These are phyloP conservation scores for Leccinum arenicola DNA, from an alignment of 768 basidiomycete species.

Conservation along the genomic window DNA sequence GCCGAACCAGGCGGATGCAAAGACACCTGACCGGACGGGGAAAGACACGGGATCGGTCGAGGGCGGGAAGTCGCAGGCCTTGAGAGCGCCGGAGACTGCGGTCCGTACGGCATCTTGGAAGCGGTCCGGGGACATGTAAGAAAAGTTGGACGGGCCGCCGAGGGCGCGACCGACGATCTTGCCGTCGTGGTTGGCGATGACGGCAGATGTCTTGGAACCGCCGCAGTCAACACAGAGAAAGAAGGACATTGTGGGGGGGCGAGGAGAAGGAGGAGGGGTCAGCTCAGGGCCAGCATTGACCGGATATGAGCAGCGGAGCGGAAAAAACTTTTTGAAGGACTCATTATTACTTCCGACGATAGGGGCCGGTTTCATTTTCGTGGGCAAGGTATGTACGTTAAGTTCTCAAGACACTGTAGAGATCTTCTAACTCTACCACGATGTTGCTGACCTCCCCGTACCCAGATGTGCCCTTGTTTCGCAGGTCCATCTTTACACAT, in stretches of 20 bases:
- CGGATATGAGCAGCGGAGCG: not conserved
- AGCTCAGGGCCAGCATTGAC: not conserved
- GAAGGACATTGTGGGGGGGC: constrained; percentile 43
- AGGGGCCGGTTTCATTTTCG: no score
- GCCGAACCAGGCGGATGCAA: constrained; percentile 80
- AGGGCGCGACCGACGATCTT: constrained; percentile 62
- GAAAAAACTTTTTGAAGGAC: no score
- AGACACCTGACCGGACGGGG: constrained; percentile 38
- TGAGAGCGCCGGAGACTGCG: constrained; percentile 56
- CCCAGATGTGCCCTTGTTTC: constrained; percentile 18
- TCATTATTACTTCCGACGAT: no score
- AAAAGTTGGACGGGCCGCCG: constrained; percentile 83
- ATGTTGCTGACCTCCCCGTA: constrained; percentile 20
- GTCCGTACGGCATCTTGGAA: constrained; percentile 53
- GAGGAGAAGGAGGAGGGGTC: not conserved
- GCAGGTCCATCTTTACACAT: constrained; percentile 33
- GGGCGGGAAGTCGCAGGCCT: constrained; percentile 38
- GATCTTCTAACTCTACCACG: not conserved
- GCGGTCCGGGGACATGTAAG: constrained; percentile 64
- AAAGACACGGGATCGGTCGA: constrained; percentile 36
- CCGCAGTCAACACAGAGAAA: constrained; percentile 87
- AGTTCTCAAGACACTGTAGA: no score
- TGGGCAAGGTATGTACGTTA: no score
- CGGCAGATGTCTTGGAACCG: constrained; percentile 83
- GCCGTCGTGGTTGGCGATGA: constrained; percentile 57